Conservation (phyloP, 1,284 basidiomycete genomes). For the Cutaneotrichosporon arboriforme region DNA sequence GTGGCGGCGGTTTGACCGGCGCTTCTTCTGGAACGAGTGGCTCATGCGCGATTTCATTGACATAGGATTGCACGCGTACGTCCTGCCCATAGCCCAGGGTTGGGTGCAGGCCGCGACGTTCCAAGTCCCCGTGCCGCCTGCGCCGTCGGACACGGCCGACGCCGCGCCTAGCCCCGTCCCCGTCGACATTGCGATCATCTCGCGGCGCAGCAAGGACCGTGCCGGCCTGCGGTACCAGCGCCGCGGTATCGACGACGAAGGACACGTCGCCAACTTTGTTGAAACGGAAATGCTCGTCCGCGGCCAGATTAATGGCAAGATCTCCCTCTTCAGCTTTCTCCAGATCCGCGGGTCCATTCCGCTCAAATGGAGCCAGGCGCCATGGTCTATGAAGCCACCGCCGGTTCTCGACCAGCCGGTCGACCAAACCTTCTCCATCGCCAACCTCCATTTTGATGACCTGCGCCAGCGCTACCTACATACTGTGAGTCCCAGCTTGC, state of each 20-base stretch:
- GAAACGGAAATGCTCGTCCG: conserved; percentile 64
- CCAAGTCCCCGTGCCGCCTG: conserved; percentile 52
- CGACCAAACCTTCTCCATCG: conserved; percentile 64
- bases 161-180: conserved; percentile 25
- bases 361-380: conserved; percentile 73
- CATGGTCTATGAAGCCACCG: conserved; percentile 75
- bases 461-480: conserved; percentile 68
- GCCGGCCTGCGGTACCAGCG: conserved; percentile 55
- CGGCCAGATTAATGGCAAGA: conserved; percentile 58
- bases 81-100: conserved; percentile 84
- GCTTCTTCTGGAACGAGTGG: conserved; percentile 55
- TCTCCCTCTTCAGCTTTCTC: conserved; percentile 77
- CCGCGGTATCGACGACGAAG: conserved; percentile 52
- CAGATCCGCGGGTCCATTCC: conserved; percentile 89
- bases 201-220: conserved; percentile 51
- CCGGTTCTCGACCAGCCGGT: conserved; percentile 73
- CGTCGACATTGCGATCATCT: conserved; percentile 51
- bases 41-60: conserved; percentile 43
- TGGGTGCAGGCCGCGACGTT: conserved; percentile 70
- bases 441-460: conserved; percentile 69
- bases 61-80: conserved; percentile 62
- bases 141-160: conserved; percentile 15
- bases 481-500: conserved; percentile 53
- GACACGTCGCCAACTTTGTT: conserved; percentile 54
- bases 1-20: conserved; percentile 51